Evolutionary conservation across 75 land plant species (phyloP), one percentile per base, ranked within the genome.

Genomic region (Picea glauca): DNA sequence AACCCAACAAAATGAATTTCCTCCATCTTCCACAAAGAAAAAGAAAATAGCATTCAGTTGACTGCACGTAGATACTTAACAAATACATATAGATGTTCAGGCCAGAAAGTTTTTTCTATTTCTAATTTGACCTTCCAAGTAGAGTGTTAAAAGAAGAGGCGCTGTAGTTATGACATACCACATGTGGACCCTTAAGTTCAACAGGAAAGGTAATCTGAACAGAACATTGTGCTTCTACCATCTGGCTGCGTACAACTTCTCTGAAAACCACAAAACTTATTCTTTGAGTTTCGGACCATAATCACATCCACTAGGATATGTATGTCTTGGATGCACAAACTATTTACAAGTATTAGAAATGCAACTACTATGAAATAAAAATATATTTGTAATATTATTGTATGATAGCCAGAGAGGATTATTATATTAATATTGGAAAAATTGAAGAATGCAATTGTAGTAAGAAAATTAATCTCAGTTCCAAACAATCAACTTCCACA

Each of bases 181-280:
- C 91, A 58, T 84, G 83, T 46, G 82, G 88, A 79, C 88, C 94
- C 80, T 88, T 93, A 62, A 97, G 85, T 74, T 93, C 91, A 21
- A 97, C 94, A 56, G 99, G 99, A 80, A 97, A 95, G 59, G 94
- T 91, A 62, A 97, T 82, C 80, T 97, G 99, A 76, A 97, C 99
- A 57, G 94, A 93, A 82, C 96, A 95, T 76, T 97, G 99, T 79
- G 92, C 99, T 85, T 97, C 99, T 18, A 95, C 91, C 99, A 97
- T 97, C 20, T 91, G 93, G 72, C 96, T 90, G 65, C 93, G 88
- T 8, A 97, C 99, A 31, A 87, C 92, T 79, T 97, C 98, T 79
- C 99, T 97, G 84, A 17, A 83, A 73, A 67, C 13, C 56, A 50
- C 56, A 50, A 50, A 50, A 2, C 56, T 50, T 50, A 9, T 9